Evolutionary conservation across 2,329 filamentous ascomycete genomes (phyloP), one percentile per base, ranked within the genome.

Genomic region (Aspergillus caelatus): DNA sequence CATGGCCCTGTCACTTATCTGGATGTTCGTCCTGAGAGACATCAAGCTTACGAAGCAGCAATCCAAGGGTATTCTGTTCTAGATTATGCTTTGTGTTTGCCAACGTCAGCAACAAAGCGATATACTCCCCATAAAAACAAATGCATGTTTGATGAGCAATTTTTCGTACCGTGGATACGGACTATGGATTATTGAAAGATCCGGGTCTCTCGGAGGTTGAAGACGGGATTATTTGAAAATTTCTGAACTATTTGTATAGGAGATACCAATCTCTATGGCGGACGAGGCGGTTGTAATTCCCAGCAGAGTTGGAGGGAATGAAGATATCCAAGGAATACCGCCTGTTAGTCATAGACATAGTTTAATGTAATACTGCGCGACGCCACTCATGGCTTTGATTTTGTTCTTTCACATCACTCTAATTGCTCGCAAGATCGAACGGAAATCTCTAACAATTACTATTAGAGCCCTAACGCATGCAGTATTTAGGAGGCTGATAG

Each of bases 1-100:
- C 52, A 67, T 65, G 62, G 65, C 53, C 7, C 34, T 63, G 30
- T 61, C 56, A 9, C 56, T 65, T 30, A 53, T 65, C n/a, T 67
- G 63, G 62, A 59, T 65, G 55, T 32, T 62, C 16, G 36, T 62
- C n/a, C 58, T 62, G 16, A 21, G 60, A n/a, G 55, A 62, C 30
- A 62, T 62, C 19, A 58, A 58, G 23, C 46, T 62, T 21, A 46
- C 58, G 8, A 62, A 62, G 23, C 23, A 36, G 16, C 55, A 62
- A 30, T 46, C 55, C 28, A 62, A 58, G 55, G 60, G 60, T 41
- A 53, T 57, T 28, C 30, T 61, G 39, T 57, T 61, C 43, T 61
- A 56, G 43, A 39, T 0, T 19, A 10, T 19, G 23, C 9, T 6
- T 10, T 30, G 26, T 32, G 14, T 4, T 12, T 8, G 34, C 45